Conservation (phyloP, 1,284 basidiomycete species). For the Gomphus bonarii region DNA sequence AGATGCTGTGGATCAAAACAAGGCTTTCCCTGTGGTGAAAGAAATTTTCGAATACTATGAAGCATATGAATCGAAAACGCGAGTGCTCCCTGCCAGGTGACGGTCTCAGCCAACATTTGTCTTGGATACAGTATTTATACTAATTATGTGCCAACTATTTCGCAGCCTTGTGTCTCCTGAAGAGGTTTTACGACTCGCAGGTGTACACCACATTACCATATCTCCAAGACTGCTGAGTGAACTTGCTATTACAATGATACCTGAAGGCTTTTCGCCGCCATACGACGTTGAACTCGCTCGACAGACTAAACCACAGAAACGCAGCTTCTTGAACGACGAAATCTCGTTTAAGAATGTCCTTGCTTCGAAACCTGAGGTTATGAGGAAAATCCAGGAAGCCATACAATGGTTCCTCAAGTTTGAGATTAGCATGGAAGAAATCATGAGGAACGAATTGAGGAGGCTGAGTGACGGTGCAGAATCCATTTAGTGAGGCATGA, state of each 20-base stretch:
- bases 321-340: not conserved
- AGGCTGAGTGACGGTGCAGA: not conserved
- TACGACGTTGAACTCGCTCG: not conserved
- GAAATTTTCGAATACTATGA: slow-evolving; percentile 9
- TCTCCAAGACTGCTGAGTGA: slow-evolving; percentile 3
- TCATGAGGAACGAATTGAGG: slow-evolving; percentile 2
- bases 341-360: not conserved
- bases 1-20: not conserved
- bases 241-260: not conserved
- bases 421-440: slow-evolving; percentile 4
- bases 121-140: not conserved
- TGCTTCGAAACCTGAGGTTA: not conserved
- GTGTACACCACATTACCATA: slow-evolving; percentile 5
- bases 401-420: slow-evolving; percentile 2
- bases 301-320: not conserved
- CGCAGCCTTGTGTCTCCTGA: slow-evolving; percentile 5
- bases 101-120: not conserved
- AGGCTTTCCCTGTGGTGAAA: not conserved
- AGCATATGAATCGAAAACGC: not conserved
- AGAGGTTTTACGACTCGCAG: slow-evolving; percentile 5
- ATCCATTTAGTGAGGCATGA: not conserved
- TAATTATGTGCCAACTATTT: not conserved
- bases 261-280: not conserved
- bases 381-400: slow-evolving; percentile 3
- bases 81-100: slow-evolving; percentile 5